phyloP scores from a whole-genome alignment of 495 filamentous ascomycete genomes.

The Aspergillus heteromorphus region DNA sequence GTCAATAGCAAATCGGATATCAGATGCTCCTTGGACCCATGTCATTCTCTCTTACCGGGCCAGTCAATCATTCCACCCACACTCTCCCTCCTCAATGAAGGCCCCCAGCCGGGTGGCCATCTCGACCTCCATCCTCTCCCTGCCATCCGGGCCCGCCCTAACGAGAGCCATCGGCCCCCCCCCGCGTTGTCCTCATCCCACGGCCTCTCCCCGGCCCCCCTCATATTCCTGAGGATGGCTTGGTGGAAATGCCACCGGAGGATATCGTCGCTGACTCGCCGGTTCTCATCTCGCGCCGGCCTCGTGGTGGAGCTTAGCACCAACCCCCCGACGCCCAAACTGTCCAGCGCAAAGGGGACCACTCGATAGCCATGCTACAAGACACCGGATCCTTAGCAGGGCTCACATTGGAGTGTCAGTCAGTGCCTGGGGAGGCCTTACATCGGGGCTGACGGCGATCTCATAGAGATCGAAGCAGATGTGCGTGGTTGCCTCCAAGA shows the following conservation, averaged over 20 bases:
- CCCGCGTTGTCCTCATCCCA: not conserved
- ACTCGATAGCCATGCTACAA: not conserved
- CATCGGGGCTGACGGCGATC: not conserved
- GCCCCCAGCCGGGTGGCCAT: too few relatives aligned
- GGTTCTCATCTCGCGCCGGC: not conserved
- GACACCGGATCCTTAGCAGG: not conserved
- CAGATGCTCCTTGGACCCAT: too few relatives aligned
- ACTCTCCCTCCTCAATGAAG: too few relatives aligned
- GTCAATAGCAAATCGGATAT: too few relatives aligned
- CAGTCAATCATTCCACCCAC: too few relatives aligned
- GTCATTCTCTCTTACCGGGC: too few relatives aligned
- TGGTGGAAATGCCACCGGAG: not conserved
- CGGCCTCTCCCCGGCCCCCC: not conserved
- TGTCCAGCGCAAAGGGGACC: not conserved
- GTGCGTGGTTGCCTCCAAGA: not conserved
- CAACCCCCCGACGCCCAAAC: not conserved
- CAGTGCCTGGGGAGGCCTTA: too few relatives aligned
- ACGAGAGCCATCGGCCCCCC: too few relatives aligned
- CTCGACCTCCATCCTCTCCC: too few relatives aligned
- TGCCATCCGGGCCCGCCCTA: too few relatives aligned
- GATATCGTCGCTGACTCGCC: not conserved
- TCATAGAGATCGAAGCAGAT: not conserved
- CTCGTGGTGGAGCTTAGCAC: not conserved
- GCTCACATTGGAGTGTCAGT: too few relatives aligned
- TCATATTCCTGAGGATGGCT: not conserved